These are phyloP conservation scores for Vitis rupestris DNA, from an alignment of 164 flowering plant genomes.

Conservation along the genomic window DNA sequence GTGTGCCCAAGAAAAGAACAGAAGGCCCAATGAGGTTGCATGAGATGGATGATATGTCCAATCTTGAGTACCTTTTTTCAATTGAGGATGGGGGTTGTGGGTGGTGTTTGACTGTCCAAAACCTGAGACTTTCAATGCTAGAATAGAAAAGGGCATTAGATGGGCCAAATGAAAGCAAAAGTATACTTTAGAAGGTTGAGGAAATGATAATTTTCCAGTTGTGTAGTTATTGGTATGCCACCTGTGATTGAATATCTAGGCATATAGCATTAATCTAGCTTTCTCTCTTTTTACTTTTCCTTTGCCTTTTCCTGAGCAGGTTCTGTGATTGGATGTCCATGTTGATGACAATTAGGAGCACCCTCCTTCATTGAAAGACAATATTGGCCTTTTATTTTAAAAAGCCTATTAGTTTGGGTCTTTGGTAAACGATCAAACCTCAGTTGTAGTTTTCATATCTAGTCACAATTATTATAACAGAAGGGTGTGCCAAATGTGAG, in stretches of 20 bases:
- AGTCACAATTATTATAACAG: too few relatives aligned
- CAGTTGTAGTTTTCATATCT: too few relatives aligned
- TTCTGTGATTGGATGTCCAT: constrained; percentile 1
- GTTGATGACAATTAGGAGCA: constrained; percentile 3
- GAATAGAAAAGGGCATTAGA: constrained; percentile 5
- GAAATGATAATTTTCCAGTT: constrained; percentile 21
- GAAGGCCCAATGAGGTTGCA: not conserved
- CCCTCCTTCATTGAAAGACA: not conserved
- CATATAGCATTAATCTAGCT: not conserved
- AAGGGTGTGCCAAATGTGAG: too few relatives aligned
- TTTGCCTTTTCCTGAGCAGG: not conserved
- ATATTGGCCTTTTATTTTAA: not conserved
- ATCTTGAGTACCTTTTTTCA: too few relatives aligned
- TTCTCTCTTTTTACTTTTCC: not conserved
- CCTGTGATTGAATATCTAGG: constrained; percentile 10
- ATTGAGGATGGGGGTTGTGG: not conserved
- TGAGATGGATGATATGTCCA: too few relatives aligned
- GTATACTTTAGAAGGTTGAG: constrained; percentile 23
- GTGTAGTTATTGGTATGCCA: constrained; percentile 21
- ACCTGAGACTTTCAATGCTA: not conserved
- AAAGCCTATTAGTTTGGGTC: too few relatives aligned
- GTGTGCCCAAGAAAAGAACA: not conserved
- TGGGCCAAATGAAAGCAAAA: constrained; percentile 19
- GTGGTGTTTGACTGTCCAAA: not conserved
- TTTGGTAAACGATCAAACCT: too few relatives aligned